Evolutionary conservation across 805 yeast species (phyloP).

Genomic region (Saturnispora quitensis): DNA sequence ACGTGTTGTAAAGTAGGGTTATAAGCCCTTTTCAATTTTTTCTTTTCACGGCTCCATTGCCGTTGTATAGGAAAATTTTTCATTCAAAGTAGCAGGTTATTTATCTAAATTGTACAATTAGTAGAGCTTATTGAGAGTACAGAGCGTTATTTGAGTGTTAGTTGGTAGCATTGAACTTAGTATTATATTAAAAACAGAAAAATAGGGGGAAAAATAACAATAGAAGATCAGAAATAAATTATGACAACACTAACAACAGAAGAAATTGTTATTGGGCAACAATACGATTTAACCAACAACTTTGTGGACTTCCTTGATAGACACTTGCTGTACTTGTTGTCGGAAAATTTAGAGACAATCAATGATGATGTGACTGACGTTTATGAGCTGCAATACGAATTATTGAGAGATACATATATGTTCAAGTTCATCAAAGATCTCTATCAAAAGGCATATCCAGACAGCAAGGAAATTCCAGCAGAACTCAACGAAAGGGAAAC

Average conservation of each 20-base stretch:
- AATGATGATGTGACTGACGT: slow-evolving; percentile 32
- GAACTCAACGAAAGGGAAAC: slow-evolving; percentile 33
- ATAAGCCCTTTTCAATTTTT: neutral
- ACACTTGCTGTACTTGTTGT: slow-evolving; percentile 40
- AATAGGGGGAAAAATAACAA: neutral
- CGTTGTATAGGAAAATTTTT: neutral
- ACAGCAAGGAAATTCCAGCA: slow-evolving; percentile 29
- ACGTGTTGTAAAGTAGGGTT: slow-evolving; percentile 2
- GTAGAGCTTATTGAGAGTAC: neutral
- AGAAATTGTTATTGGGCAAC: slow-evolving; percentile 33
- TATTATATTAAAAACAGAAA: too few species aligned
- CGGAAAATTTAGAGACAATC: slow-evolving; percentile 15
- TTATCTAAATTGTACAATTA: neutral
- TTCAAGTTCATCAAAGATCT: slow-evolving; percentile 39
- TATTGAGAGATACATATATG: slow-evolving; percentile 52
- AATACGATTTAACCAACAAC: slow-evolving; percentile 46
- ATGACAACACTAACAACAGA: slow-evolving; percentile 5
- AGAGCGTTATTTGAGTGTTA: neutral
- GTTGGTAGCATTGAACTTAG: neutral
- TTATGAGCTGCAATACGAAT: slow-evolving; percentile 39
- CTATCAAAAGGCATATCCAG: slow-evolving; percentile 34
- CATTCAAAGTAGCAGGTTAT: too few species aligned
- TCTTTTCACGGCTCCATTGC: neutral
- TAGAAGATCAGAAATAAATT: neutral
- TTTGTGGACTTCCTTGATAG: slow-evolving; percentile 53